Percentiles rank a stretch among this genome's conserved stretches.
Evolutionary conservation across 345 rosid species (phyloP).

Genomic region (Boechera divaricarpa): DNA sequence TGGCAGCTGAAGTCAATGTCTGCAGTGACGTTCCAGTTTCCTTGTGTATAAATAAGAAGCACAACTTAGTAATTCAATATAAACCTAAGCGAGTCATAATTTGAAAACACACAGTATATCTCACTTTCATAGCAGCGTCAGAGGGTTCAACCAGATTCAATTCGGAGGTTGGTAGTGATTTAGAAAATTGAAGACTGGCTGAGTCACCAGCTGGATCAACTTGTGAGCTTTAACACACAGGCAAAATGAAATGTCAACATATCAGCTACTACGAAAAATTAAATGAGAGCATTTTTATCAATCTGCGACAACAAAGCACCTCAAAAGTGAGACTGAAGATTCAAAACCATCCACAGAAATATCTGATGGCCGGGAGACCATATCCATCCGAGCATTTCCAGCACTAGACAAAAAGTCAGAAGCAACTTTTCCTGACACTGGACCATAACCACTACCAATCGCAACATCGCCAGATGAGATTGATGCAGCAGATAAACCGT

Average conservation of each 20-base stretch:
- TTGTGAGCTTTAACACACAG: slow-evolving; percentile 61
- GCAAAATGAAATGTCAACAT: slow-evolving; percentile 33
- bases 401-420: slow-evolving; percentile 57
- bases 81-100: slow-evolving; percentile 25
- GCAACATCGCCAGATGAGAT: slow-evolving; percentile 62
- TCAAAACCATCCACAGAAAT: slow-evolving; percentile 65
- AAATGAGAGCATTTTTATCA: not conserved
- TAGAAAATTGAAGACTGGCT: slow-evolving; percentile 52
- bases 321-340: slow-evolving; percentile 59
- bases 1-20: slow-evolving; percentile 55
- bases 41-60: slow-evolving; percentile 42
- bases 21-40: slow-evolving; percentile 59
- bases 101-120: slow-evolving; percentile 21
- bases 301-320: slow-evolving; percentile 48
- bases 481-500: slow-evolving; percentile 59
- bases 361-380: slow-evolving; percentile 66
- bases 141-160: slow-evolving; percentile 54
- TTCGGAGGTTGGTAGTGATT: slow-evolving; percentile 57
- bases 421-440: slow-evolving; percentile 59
- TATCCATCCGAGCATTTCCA: slow-evolving; percentile 59
- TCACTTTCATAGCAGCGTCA: slow-evolving; percentile 57
- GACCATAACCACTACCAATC: slow-evolving; percentile 55
- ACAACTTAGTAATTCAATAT: slow-evolving; percentile 22
- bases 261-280: slow-evolving; percentile 12
- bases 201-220: slow-evolving; percentile 60